Percentiles rank a stretch among this genome's conserved stretches.
Evolutionary conservation across 2,329 filamentous ascomycete species (phyloP).

Genomic region (Tolypocladium album): DNA sequence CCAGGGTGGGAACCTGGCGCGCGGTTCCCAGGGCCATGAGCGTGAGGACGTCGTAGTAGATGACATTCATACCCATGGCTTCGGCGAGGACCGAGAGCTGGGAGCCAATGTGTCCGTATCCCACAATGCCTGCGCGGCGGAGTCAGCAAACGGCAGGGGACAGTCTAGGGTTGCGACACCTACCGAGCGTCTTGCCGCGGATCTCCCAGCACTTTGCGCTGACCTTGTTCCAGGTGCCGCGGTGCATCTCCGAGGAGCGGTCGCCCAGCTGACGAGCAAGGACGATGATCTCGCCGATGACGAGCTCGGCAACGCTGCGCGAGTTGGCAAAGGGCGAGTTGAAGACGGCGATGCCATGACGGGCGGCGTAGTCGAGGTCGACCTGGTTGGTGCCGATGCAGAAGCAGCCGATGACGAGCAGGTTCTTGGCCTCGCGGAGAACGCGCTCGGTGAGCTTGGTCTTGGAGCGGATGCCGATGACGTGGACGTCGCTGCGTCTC

Average conservation of each 20-base stretch:
- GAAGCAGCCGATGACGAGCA: conserved; percentile 95
- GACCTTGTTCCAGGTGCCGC: conserved; percentile 95
- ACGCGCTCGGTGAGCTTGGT: conserved; percentile 85
- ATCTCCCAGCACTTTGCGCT: conserved; percentile 97
- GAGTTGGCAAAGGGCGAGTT: conserved; percentile 99
- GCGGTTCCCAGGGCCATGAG: conserved; percentile 90
- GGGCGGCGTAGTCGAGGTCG: conserved; percentile 72
- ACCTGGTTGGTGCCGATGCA: conserved; percentile 98
- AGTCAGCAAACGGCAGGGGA: not conserved
- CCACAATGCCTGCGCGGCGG: conserved; percentile 63
- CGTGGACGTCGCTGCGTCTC: conserved; percentile 68
- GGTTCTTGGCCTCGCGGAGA: conserved; percentile 79
- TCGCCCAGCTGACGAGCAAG: conserved; percentile 89
- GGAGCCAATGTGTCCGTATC: conserved; percentile 94
- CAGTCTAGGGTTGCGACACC: conserved; percentile 7
- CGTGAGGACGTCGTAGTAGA: conserved; percentile 92
- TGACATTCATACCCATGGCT: conserved; percentile 95
- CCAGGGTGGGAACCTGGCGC: conserved; percentile 67
- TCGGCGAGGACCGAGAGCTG: conserved; percentile 93
- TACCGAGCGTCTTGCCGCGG: conserved; percentile 88
- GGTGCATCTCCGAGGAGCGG: conserved; percentile 88
- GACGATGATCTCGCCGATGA: conserved; percentile 86
- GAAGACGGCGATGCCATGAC: conserved; percentile 89
- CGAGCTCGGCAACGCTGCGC: conserved; percentile 88
- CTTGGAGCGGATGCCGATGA: conserved; percentile 96